Conservation (phyloP, 2,329 filamentous ascomycete genomes). For the Orbilia ellipsospora region DNA sequence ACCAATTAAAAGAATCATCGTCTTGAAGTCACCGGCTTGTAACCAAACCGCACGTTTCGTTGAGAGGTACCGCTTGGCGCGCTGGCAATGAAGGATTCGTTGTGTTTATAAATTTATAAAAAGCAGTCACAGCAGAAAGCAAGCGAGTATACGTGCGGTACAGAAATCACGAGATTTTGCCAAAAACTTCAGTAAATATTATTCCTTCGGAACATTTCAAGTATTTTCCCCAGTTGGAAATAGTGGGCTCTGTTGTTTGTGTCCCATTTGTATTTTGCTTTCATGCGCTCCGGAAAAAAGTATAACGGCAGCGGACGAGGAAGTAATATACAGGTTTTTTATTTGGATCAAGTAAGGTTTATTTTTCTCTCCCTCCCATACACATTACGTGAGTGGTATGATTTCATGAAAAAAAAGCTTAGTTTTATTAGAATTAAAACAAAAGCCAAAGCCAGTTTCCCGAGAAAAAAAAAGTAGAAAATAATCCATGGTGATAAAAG, state of each 20-base stretch:
- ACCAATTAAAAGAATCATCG: slow-evolving; percentile 11
- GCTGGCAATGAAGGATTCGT: too few species aligned
- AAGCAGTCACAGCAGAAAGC: slow-evolving; percentile 28
- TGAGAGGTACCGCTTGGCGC: too few species aligned
- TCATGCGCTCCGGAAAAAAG: slow-evolving; percentile 26
- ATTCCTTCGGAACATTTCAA: not conserved
- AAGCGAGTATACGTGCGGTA: not conserved
- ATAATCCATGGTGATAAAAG: slow-evolving; percentile 25
- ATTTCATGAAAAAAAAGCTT: too few species aligned
- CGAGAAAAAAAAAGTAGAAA: slow-evolving; percentile 8
- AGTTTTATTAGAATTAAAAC: too few species aligned
- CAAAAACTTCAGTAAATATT: not conserved
- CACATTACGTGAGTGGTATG: too few species aligned
- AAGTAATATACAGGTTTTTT: slow-evolving; percentile 49
- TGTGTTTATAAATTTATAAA: slow-evolving; percentile 14
- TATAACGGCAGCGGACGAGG: slow-evolving; percentile 21
- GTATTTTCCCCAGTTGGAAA: not conserved
- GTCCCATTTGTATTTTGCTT: slow-evolving; percentile 39
- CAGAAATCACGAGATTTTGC: not conserved
- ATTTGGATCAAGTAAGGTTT: too few species aligned
- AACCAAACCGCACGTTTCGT: too few species aligned
- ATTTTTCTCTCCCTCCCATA: too few species aligned
- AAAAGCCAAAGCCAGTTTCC: too few species aligned
- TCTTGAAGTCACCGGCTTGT: not conserved
- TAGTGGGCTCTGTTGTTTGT: slow-evolving; percentile 9